A percentile compares a stretch with the other conserved stretches of the same genome.
phyloP scores from a whole-genome alignment of 176 grass and related monocot genomes.

The Bothriochloa decipiens region DNA sequence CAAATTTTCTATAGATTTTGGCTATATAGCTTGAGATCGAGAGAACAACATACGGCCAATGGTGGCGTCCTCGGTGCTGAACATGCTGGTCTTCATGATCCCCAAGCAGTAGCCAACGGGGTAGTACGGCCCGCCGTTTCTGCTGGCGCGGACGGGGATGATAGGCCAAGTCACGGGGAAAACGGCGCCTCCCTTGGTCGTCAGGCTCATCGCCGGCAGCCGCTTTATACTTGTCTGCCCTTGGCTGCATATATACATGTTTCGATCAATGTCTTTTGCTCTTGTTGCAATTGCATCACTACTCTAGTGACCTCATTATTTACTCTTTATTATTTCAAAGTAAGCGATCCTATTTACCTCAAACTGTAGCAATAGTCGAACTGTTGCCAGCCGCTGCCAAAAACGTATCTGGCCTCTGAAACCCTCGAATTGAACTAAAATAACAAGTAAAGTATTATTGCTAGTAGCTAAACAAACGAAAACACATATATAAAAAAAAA shows the following conservation, averaged over 20 bases:
- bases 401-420: not conserved
- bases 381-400: not conserved
- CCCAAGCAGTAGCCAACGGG: slow-evolving; percentile 59
- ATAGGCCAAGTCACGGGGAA: slow-evolving; percentile 22
- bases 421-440: slow-evolving; percentile 31
- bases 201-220: slow-evolving; percentile 39
- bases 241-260: not conserved
- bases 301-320: not conserved
- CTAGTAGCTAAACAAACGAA: not conserved
- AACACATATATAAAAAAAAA: not conserved
- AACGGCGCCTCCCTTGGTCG: slow-evolving; percentile 45
- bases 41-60: slow-evolving; percentile 55
- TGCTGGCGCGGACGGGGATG: not conserved
- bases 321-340: not conserved
- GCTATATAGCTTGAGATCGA: too few species aligned
- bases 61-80: slow-evolving; percentile 28
- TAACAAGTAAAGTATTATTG: not conserved
- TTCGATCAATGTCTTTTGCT: not conserved
- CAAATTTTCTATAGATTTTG: not conserved
- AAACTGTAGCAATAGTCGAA: slow-evolving; percentile 60
- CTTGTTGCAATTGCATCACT: not conserved
- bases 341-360: slow-evolving; percentile 14
- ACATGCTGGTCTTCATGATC: slow-evolving; percentile 17
- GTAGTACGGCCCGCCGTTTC: accelerated
- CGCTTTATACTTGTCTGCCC: not conserved